Evolutionary conservation across 2,329 filamentous ascomycete genomes (phyloP), one percentile per base, ranked within the genome.

Genomic region (Fusarium sarcochroum): DNA sequence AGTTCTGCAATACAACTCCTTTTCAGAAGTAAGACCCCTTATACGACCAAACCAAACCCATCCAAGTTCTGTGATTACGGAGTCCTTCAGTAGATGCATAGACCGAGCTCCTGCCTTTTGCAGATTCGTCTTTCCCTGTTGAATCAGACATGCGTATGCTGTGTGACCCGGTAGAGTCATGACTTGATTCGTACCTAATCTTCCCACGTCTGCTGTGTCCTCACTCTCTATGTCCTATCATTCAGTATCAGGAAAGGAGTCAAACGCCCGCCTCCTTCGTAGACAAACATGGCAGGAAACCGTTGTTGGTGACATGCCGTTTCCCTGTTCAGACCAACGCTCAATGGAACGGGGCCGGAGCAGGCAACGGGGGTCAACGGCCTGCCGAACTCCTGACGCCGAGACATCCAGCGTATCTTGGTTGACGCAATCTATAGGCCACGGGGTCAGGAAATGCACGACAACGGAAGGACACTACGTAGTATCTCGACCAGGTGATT

Each of bases 391-490:
- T 48, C 46, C 32, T 40, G 30, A 34, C 30, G 44, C 49, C 23
- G 44, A 64, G 54, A 44, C 44, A 54, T 20, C 14, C 38, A 45
- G 18, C 37, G 40, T 50, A 47, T 14, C 32, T n/a, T 35, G 10
- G 35, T 64, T 52, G 50, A 64, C 60, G 50, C 49, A 57, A 64
- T 62, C 8, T 32, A 13, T 11, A 40, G 23, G 45, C 45, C 46
- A 47, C 20, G 20, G 30, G 21, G 46, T 34, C 34, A 38, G 17
- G 23, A 48, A 50, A 20, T 30, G 40, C 53, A 49, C 17, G 49
- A 54, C 34, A 34, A 25, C 17, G 30, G 18, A 49, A 54, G 38
- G 53, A 53, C 53, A 59, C 30, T 50, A 50, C 27, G 15, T 46
- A 49, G 45, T 58, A 34, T 38, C 13, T 41, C n/a, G 14, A 38